Conservation (phyloP, 2,329 filamentous ascomycete species). For the Colletotrichum spinosum region DNA sequence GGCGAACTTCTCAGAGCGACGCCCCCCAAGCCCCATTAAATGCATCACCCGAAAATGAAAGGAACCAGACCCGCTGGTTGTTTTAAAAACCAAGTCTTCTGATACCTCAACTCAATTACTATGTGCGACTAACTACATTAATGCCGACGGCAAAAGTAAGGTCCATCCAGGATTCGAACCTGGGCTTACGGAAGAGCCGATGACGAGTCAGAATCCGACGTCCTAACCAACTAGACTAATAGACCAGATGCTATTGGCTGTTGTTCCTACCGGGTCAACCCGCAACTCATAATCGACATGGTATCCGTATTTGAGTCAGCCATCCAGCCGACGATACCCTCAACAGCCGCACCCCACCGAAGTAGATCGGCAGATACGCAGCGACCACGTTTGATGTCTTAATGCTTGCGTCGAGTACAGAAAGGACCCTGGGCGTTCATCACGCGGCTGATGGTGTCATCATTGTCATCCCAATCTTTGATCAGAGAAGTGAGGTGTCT, state of each 20-base stretch:
- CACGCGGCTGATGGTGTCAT: conserved; percentile 51
- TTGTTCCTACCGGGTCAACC: rapidly evolving
- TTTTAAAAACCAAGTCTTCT: background rate
- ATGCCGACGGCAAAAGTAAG: background rate
- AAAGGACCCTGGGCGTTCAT: conserved; percentile 46
- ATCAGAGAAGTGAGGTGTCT: conserved; percentile 48
- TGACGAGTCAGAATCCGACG: conserved; percentile 32
- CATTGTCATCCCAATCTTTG: conserved; percentile 54
- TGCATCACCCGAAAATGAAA: background rate
- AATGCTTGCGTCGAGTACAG: conserved; percentile 38
- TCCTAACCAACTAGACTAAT: conserved; percentile 39
- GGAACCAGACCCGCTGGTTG: background rate
- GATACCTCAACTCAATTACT: background rate
- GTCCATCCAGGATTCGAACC: conserved; percentile 38
- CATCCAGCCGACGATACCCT: background rate
- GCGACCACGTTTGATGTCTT: background rate
- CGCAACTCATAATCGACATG: background rate
- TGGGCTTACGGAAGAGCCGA: conserved; percentile 35
- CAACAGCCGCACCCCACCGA: background rate
- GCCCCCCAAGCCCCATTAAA: background rate
- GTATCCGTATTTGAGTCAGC: background rate
- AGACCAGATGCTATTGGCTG: conserved; percentile 3
- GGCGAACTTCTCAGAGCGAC: too few relatives aligned
- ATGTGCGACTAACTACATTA: rapidly evolving
- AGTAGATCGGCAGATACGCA: background rate